These are phyloP conservation scores for Desmodesmus armatus DNA, from an alignment of 139 green algal species.

Conservation along the genomic window DNA sequence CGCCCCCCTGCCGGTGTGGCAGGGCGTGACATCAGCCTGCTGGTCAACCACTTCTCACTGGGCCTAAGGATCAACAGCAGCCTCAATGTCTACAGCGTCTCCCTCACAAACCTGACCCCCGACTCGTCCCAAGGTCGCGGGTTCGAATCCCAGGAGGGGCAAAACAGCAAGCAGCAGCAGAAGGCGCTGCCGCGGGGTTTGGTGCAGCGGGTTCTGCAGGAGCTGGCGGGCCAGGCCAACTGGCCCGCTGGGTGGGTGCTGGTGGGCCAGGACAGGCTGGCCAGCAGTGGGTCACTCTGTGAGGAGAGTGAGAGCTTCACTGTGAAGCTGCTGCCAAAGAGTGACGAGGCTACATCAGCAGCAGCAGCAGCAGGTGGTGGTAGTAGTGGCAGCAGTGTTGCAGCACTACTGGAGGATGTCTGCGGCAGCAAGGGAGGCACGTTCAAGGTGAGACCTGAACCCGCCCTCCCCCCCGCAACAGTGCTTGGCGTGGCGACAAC, in stretches of 20 bases:
- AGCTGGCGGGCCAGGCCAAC: neutral
- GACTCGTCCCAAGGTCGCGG: too few species aligned
- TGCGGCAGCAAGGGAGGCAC: neutral
- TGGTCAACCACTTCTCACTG: constrained; percentile 46
- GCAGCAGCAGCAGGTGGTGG: neutral
- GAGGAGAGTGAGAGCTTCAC: neutral
- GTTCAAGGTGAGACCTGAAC: constrained; percentile 10
- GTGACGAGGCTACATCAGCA: neutral
- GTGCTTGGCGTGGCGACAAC: too few species aligned
- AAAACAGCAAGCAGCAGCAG: constrained; percentile 15
- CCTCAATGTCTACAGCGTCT: constrained; percentile 2
- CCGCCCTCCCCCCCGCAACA: too few species aligned
- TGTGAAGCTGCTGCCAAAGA: too few species aligned
- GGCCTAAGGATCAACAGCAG: neutral
- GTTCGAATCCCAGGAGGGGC: too few species aligned
- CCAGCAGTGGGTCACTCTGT: neutral
- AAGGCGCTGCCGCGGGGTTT: neutral
- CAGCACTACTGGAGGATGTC: neutral
- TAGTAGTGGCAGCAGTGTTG: neutral
- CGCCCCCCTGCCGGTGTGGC: constrained; percentile 4
- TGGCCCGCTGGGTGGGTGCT: constrained; percentile 25
- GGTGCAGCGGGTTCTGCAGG: neutral
- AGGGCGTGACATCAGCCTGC: constrained; percentile 29
- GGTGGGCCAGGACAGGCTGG: constrained; percentile 9
- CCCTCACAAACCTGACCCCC: neutral